Evolutionary conservation across 2,329 filamentous ascomycete species (phyloP).

Genomic region (Trichoderma aggressivum): DNA sequence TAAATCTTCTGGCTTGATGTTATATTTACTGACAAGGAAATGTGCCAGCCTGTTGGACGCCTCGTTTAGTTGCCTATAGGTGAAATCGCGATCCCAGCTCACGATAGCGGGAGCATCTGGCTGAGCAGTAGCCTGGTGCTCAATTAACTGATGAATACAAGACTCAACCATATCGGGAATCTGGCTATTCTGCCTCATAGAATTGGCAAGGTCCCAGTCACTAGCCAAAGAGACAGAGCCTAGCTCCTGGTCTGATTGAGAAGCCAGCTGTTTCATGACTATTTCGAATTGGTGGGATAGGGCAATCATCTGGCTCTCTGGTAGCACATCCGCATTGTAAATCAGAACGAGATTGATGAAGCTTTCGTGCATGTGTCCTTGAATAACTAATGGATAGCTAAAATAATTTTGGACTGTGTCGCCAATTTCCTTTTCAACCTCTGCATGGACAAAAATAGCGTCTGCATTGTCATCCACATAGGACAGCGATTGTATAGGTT

Average conservation of each 20-base stretch:
- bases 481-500: conserved; percentile 14
- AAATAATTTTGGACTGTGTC: conserved; percentile 16
- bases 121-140: background rate
- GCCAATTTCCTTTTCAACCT: background rate
- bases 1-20: conserved; percentile 3
- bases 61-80: conserved; percentile 5
- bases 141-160: conserved; percentile 18
- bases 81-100: conserved; percentile 21
- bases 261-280: conserved; percentile 1
- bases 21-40: conserved; percentile 1
- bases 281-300: conserved; percentile 14
- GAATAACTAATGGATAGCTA: conserved; percentile 13
- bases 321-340: background rate
- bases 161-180: conserved; percentile 10
- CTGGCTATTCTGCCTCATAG: conserved; percentile 6
- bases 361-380: conserved; percentile 7
- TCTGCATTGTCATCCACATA: background rate
- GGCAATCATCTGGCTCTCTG: conserved; percentile 2
- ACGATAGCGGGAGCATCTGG: conserved; percentile 17
- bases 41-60: conserved; percentile 15
- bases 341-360: conserved; percentile 7
- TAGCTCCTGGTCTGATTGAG: background rate
- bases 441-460: background rate
- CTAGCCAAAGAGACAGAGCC: background rate
- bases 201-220: conserved; percentile 2